Evolutionary conservation across 495 filamentous ascomycete genomes (phyloP), one percentile per base, ranked within the genome.

Genomic region (Parathielavia hyrcaniae): DNA sequence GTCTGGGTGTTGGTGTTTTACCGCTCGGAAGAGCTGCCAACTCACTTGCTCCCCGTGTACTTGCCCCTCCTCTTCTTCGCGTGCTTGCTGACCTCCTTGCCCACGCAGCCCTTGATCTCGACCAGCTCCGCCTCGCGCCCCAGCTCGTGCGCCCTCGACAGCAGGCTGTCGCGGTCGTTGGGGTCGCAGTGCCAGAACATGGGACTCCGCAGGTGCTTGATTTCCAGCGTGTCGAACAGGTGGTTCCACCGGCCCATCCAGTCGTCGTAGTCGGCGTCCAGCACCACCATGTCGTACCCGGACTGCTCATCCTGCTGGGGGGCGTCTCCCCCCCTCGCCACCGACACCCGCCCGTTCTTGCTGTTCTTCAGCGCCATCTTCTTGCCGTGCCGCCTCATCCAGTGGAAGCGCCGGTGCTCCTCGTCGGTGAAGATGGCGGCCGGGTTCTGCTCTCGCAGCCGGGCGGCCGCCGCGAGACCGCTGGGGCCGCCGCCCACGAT

Each of bases 371-470:
- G 43, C 43, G 43, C 43, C 43, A 45, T 45, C 19, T 45, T 45
- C 19, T 22, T 45, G 1, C 43, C 43, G 19, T 45, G 43, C 5
- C 43, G 43, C 19, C 23, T 45, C 19, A 45, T 45, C 43, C 43
- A 45, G 43, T 45, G 43, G 19, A 45, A 45, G 43, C 43, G 43
- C 43, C 43, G 43, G 43, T 45, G 43, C 43, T 45, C 43, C 43
- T 45, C 43, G 43, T 45, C 43, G 7, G 43, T 45, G 43, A 45
- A 45, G 19, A 45, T 8, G 19, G 43, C 43, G 7, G 43, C 43
- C 8, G 43, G 43, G 43, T 22, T 45, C 19, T 45, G 43, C 12
- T 45, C 43, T 0, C 43, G 19, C 19, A 45, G 43, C 19, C 43
- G 43, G 1, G 43, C 43, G 4, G 43, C 43, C 1, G n/a, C 43